Base-by-base conservation (phyloP, 768 basidiomycete genomes). In the Holtermannia corniformis region DNA sequence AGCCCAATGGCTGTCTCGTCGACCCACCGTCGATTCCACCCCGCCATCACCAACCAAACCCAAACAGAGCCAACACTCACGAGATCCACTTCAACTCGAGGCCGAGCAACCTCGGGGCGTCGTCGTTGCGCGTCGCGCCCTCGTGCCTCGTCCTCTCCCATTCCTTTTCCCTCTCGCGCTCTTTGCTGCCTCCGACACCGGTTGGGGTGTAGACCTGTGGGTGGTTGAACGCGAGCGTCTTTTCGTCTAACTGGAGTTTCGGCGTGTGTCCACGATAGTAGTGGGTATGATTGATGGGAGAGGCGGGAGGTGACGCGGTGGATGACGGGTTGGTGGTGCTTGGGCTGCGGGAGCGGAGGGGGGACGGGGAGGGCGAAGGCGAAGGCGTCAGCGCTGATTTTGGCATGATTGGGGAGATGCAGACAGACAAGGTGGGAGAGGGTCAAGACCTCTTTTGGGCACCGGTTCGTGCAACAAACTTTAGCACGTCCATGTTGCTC, bases 61-160 rank as follows among this genome's bases (percentile, higher is more conserved):
- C n/a, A n/a, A n/a, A n/a, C n/a, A n/a, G n/a, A n/a, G n/a, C n/a
- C 5, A 25, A 11, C 4, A 69, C 72, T 59, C 47, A 73, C 72
- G 72, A 73, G 27, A 73, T 67, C 64, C 69, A 71, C 40, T 70
- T 71, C 45, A 73, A 50, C 53, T 71, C 68, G 44, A 73, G 62
- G 2, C 71, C 71, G 41, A 61, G 65, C 10, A 72, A 49, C 49
- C 41, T 57, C 5, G 66, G 63, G 27, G 61, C 41, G 4, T 49
- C 51, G 5, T 61, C 58, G 32, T 51, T 58, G 48, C 42, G 53
- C 44, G 32, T 42, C 48, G 5, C 20, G 51, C 47, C 43, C 44
- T 51, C 47, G 47, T 37, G 14, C 44, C 40, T 21, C 42, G 41
- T 10, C 44, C 55, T 44, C 50, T 48, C 21, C 47, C 21, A 28